Base-by-base conservation (phyloP, 2,329 filamentous ascomycete genomes). In the Diaporthe australafricana region DNA sequence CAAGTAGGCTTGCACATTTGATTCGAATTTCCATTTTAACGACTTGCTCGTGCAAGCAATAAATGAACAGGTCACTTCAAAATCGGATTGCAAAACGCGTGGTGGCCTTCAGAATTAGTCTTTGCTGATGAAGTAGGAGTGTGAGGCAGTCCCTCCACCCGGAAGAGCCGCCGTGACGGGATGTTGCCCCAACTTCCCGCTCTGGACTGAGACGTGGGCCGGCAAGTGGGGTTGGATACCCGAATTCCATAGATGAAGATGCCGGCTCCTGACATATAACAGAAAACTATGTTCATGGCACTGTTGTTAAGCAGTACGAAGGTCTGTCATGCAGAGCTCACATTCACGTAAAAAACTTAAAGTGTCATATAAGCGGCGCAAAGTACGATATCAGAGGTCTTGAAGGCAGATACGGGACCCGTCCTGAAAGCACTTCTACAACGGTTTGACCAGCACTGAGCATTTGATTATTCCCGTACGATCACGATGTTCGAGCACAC, bases 181-280 rank as follows among this genome's bases (percentile, higher is more conserved):
- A 63, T 63, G 60, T 63, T 48, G 27, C 42, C 60, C 60, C 42
- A 48, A 35, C 60, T 63, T 48, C 27, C 60, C 42, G 42, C 60
- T 17, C 60, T 5, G 60, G n/a, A 63, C 32, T 11, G 48, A 27
- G n/a, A 63, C 40, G 2, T 48, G 40, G 57, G 57, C 57, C 57
- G 57, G 57, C 47, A 63, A 48, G 57, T 63, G 57, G 57, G 57
- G 57, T 48, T 35, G n/a, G n/a, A 47, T 32, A 48, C 55, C 6
- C 20, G 11, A 20, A 35, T 35, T 45, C 17, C 14, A 48, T 30
- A 35, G 40, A 42, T 2, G 22, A 16, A 48, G 42, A 48, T 35
- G 42, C 27, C 56, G 42, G n/a, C 20, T 48, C 7, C 2, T 2
- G 25, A 62, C 47, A 63, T 35, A 48, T 63, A 32, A 27, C 16